A percentile compares a stretch with the other conserved stretches of the same genome.
Conservation (phyloP, 768 basidiomycete species). For the Brasilioporus rufonigricans region DNA sequence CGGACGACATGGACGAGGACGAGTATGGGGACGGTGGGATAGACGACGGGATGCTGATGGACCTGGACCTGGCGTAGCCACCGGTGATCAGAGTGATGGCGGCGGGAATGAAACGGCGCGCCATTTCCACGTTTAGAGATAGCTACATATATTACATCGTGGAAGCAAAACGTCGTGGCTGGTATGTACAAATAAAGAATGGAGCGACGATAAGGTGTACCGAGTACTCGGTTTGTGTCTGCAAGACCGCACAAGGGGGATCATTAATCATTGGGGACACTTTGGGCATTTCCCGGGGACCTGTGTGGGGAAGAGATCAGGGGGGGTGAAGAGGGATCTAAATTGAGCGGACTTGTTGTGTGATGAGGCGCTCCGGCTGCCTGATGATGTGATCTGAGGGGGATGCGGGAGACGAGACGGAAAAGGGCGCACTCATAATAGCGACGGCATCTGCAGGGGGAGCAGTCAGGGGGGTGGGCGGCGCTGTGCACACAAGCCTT, state of each 20-base stretch:
- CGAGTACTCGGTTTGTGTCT: too few species aligned
- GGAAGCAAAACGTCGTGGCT: background rate
- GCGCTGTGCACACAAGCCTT: conserved; percentile 45
- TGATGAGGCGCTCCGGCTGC: conserved; percentile 54
- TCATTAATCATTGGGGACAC: conserved; percentile 29
- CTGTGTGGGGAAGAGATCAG: conserved; percentile 29
- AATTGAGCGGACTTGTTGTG: conserved; percentile 38
- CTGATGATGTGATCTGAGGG: conserved; percentile 23
- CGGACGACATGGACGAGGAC: conserved; percentile 43
- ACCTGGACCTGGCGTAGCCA: conserved; percentile 43
- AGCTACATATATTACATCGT: conserved; percentile 17
- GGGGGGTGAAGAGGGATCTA: background rate
- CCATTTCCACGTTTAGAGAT: background rate
- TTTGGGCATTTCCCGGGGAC: conserved; percentile 37
- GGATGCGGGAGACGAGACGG: background rate
- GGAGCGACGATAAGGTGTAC: too few species aligned
- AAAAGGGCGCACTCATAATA: conserved; percentile 47
- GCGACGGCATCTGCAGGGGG: conserved; percentile 49
- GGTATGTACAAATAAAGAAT: conserved; percentile 14
- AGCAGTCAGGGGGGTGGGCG: conserved; percentile 49
- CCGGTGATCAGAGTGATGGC: background rate
- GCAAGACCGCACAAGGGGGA: too few species aligned
- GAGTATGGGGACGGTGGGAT: conserved; percentile 69
- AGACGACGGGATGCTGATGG: conserved; percentile 58
- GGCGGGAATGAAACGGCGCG: background rate